A percentile compares a stretch with the other conserved stretches of the same genome.
Evolutionary conservation across 2,329 filamentous ascomycete species (phyloP).

Genomic region (Chrysosporium keratinophilum): DNA sequence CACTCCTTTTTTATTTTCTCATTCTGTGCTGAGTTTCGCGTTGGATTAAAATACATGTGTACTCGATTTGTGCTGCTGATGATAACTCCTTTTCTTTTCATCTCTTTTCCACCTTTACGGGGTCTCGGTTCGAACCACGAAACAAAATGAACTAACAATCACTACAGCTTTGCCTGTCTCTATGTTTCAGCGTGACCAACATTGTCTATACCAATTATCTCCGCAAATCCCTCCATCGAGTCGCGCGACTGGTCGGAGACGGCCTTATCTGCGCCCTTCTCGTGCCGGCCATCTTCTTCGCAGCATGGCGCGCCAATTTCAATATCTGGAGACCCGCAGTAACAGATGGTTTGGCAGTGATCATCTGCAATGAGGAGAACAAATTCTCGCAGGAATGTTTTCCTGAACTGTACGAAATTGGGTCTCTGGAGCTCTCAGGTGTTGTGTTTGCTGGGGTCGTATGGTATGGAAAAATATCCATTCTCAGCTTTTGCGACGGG

Average conservation of each 20-base stretch:
- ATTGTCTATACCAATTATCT: slow-evolving; percentile 2
- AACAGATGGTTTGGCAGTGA: slow-evolving; percentile 7
- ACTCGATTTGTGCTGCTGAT: too few species aligned
- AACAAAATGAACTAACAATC: background rate
- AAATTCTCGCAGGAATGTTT: slow-evolving; percentile 23
- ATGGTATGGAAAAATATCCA: slow-evolving; percentile 20
- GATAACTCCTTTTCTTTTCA: too few species aligned
- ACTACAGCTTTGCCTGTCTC: slow-evolving; percentile 17
- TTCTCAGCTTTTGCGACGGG: background rate
- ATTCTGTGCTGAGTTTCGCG: too few species aligned
- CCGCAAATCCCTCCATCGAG: slow-evolving; percentile 2
- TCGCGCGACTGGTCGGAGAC: slow-evolving; percentile 14
- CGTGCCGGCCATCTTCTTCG: slow-evolving; percentile 21
- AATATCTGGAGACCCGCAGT: slow-evolving; percentile 21
- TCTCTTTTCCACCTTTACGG: too few species aligned
- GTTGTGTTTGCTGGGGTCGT: slow-evolving; percentile 22
- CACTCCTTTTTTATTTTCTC: too few species aligned
- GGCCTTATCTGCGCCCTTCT: slow-evolving; percentile 17
- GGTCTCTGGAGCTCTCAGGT: slow-evolving; percentile 24
- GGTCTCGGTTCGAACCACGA: background rate
- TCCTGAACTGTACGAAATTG: slow-evolving; percentile 24
- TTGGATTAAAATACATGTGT: too few species aligned
- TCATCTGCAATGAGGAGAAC: slow-evolving; percentile 22
- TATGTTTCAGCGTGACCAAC: slow-evolving; percentile 17
- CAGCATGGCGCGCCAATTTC: slow-evolving; percentile 24